A percentile compares a stretch with the other conserved stretches of the same genome.
These are phyloP conservation scores for Magnolia officinalis DNA, from an alignment of 164 flowering plant genomes.

Conservation along the genomic window DNA sequence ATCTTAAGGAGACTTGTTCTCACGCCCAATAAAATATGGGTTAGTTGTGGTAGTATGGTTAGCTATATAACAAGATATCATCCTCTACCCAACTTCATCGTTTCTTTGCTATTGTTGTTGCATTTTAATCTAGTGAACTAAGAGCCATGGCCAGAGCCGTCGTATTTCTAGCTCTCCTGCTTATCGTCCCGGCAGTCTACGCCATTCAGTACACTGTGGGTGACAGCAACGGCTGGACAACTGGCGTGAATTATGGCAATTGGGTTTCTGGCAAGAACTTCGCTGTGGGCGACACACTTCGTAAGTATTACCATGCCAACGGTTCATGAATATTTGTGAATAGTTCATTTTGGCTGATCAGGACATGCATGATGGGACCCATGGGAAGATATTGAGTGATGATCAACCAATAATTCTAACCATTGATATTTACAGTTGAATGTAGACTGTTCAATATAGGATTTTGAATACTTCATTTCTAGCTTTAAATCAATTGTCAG, in stretches of 20 bases:
- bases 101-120: not conserved
- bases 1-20: not conserved
- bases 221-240: conserved; percentile 60
- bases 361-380: not conserved
- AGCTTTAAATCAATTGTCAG: not conserved
- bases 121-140: not conserved
- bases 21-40: conserved; percentile 4
- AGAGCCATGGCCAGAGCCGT: conserved; percentile 15
- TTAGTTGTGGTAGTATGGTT: not conserved
- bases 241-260: conserved; percentile 40
- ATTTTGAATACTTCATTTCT: no score
- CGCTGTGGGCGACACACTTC: conserved; percentile 48
- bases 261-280: conserved; percentile 50
- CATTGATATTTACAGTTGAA: not conserved
- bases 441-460: not conserved
- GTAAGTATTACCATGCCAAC: conserved; percentile 27
- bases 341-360: not conserved
- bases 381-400: no score
- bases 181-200: conserved; percentile 8
- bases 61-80: conserved; percentile 13
- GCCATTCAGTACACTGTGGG: conserved; percentile 35
- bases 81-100: not conserved
- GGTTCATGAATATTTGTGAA: not conserved
- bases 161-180: conserved; percentile 12
- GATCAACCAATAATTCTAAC: not conserved